Base-by-base conservation (phyloP, 2,329 filamentous ascomycete genomes). In the Calonectria henricotiae region DNA sequence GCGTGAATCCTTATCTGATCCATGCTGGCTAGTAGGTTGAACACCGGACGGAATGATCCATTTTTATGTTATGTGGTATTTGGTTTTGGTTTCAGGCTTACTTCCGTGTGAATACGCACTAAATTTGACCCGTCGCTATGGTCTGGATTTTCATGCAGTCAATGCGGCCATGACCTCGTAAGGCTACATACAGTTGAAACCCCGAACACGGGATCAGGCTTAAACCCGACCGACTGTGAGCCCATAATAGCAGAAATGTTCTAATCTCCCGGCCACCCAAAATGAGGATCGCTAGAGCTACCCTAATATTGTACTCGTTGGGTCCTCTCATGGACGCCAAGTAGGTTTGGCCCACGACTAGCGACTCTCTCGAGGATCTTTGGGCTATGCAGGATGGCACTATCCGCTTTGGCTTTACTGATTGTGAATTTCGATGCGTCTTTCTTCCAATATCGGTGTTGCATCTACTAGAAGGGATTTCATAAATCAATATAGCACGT, bases 261-360 rank as follows among this genome's bases (percentile, higher is more conserved):
- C 32, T n/a, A 58, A 55, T 55, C n/a, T 55, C 51, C 32, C 20
- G 3, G 3, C 8, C 20, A 8, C 23, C 5, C 32, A 58, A 25
- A 23, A 58, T 58, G 51, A 58, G 20, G 13, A 15, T 39, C 8
- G 5, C n/a, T 0, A 25, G 13, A 37, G 15, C 35, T 7, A 5
- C 20, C 7, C 20, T 25, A 2, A 23, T 35, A 17, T 20, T 27
- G 51, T 58, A 13, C 35, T 58, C 20, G 11, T 25, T 58, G 12
- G 15, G 32, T 23, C 12, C 51, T 4, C 9, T 62, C 8, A 51
- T 51, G 8, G n/a, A 60, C n/a, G 49, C 64, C 5, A 49, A 61
- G 41, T 66, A 66, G 20, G 51, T 66, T 11, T 66, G 64, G 64
- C 64, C 64, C n/a, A 51, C 64, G 30, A 49, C 60, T 13, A 61